Evolutionary conservation across 768 basidiomycete genomes (phyloP).

Genomic region (Suillus clintonianus): DNA sequence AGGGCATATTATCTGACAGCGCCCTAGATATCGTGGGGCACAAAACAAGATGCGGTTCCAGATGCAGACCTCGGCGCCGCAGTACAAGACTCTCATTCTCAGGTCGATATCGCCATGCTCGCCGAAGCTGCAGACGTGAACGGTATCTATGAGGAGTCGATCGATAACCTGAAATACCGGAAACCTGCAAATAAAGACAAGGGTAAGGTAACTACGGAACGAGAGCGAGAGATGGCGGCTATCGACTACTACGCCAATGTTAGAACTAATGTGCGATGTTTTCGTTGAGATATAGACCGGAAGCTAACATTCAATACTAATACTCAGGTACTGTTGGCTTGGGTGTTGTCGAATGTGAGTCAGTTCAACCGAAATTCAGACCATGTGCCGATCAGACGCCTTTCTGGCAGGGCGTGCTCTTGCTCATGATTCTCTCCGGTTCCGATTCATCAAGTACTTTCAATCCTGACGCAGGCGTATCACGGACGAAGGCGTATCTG

Average conservation of each 20-base stretch:
- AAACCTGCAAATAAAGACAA: slow-evolving; percentile 42
- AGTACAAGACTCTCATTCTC: slow-evolving; percentile 74
- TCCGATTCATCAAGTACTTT: slow-evolving; percentile 62
- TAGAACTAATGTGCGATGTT: slow-evolving; percentile 65
- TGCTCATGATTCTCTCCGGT: slow-evolving; percentile 69
- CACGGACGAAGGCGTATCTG: slow-evolving; percentile 72
- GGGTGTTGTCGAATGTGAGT: slow-evolving; percentile 84
- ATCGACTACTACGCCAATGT: slow-evolving; percentile 90
- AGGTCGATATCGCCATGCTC: slow-evolving; percentile 87
- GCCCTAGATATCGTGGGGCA: slow-evolving; percentile 86
- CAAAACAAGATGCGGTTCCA: slow-evolving; percentile 80
- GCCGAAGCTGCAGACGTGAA: slow-evolving; percentile 82
- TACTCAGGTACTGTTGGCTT: slow-evolving; percentile 63
- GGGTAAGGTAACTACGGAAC: slow-evolving; percentile 36
- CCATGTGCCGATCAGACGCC: not conserved
- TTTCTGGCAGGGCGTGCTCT: slow-evolving; percentile 59
- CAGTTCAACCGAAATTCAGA: not conserved
- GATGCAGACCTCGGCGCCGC: slow-evolving; percentile 84
- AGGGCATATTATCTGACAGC: slow-evolving; percentile 1
- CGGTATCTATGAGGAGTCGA: slow-evolving; percentile 80
- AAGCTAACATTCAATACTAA: no score
- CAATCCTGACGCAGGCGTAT: slow-evolving; percentile 44
- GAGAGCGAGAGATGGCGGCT: slow-evolving; percentile 72
- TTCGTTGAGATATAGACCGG: not conserved
- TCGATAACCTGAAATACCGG: slow-evolving; percentile 66